phyloP scores from a whole-genome alignment of 75 land plant species.

The Pseudotsuga menziesii region DNA sequence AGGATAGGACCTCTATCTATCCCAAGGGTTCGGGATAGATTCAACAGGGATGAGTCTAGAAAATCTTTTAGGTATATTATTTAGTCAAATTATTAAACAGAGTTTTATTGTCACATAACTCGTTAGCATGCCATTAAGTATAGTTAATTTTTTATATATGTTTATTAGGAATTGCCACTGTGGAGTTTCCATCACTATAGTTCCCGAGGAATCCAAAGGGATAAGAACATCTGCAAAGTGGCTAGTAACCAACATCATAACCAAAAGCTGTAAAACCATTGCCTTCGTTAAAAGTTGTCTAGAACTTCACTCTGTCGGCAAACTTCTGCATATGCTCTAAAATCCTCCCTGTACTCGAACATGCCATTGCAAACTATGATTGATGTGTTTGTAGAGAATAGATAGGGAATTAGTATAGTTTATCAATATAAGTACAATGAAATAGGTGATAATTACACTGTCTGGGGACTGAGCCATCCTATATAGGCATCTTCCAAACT shows the following conservation, averaged over 20 bases:
- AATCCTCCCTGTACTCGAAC: conserved; percentile 44
- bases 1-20: too few relatives aligned
- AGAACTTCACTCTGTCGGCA: conserved; percentile 57
- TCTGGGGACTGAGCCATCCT: conserved; percentile 43
- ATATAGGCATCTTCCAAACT: conserved; percentile 44
- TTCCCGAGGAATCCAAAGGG: conserved; percentile 15
- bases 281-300: conserved; percentile 67
- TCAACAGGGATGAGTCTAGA: too few relatives aligned
- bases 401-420: too few relatives aligned
- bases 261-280: conserved; percentile 25
- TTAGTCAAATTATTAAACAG: too few relatives aligned
- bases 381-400: background rate
- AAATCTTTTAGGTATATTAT: too few relatives aligned
- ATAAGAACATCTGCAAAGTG: conserved; percentile 22
- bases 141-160: too few relatives aligned
- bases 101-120: too few relatives aligned
- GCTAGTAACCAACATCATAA: conserved; percentile 32
- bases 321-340: conserved; percentile 41
- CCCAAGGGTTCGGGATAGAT: too few relatives aligned
- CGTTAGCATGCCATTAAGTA: too few relatives aligned
- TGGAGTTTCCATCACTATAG: conserved; percentile 14
- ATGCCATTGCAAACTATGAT: background rate
- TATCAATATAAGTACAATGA: conserved; percentile 23
- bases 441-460: conserved; percentile 15
- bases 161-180: too few relatives aligned